These are phyloP conservation scores for Phytophthora parvispora DNA, from an alignment of 352 stramenopile species.

Conservation along the genomic window DNA sequence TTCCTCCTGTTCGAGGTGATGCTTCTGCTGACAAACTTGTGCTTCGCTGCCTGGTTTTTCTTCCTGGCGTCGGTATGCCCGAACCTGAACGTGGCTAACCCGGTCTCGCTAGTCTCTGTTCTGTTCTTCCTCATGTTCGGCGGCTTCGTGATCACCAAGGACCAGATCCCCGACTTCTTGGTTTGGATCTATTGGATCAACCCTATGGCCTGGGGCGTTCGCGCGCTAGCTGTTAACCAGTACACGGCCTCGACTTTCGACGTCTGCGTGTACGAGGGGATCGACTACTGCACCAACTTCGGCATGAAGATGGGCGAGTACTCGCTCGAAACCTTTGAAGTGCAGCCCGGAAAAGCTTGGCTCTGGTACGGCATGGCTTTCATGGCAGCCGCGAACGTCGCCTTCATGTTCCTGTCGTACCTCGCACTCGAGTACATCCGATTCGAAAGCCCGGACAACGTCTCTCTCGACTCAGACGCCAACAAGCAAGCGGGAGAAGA, in stretches of 20 bases:
- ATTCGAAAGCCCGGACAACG: slow-evolving; percentile 21
- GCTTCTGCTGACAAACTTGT: slow-evolving; percentile 60
- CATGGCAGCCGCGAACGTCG: slow-evolving; percentile 22
- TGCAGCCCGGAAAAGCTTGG: slow-evolving; percentile 33
- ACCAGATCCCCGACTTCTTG: slow-evolving; percentile 35
- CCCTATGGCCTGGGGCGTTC: slow-evolving; percentile 46
- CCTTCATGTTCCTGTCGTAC: slow-evolving; percentile 21
- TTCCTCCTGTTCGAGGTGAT: slow-evolving; percentile 46
- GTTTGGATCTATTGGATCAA: slow-evolving; percentile 60
- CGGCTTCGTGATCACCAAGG: slow-evolving; percentile 42
- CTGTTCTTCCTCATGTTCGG: slow-evolving; percentile 41
- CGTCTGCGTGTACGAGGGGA: slow-evolving; percentile 21
- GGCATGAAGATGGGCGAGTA: slow-evolving; percentile 34
- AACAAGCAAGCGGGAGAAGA: background rate
- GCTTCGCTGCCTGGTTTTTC: slow-evolving; percentile 41
- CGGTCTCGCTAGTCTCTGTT: slow-evolving; percentile 40
- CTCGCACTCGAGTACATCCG: slow-evolving; percentile 15
- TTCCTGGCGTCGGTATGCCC: slow-evolving; percentile 28
- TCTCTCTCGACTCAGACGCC: background rate
- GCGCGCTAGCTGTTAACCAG: slow-evolving; percentile 34
- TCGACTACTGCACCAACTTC: slow-evolving; percentile 38
- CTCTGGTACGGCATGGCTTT: slow-evolving; percentile 32
- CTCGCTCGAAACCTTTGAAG: slow-evolving; percentile 29
- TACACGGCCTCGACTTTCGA: slow-evolving; percentile 26
- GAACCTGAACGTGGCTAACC: slow-evolving; percentile 44